phyloP scores from a whole-genome alignment of 1,284 basidiomycete species.

The Cystobasidium pallidum region DNA sequence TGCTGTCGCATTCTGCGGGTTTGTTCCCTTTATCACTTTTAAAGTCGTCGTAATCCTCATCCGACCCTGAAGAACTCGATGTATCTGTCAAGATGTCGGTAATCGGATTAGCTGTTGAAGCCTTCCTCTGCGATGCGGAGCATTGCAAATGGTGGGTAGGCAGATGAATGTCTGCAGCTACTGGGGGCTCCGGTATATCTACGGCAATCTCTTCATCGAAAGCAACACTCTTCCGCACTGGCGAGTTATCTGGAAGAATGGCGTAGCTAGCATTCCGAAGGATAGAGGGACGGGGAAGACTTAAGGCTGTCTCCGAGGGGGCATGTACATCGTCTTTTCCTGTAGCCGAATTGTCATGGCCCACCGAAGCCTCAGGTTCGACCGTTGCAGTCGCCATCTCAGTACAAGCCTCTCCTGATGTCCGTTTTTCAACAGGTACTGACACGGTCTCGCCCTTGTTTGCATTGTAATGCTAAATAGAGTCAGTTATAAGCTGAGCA shows the following conservation, averaged over 20 bases:
- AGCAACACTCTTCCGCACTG: background rate
- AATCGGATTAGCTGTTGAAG: background rate
- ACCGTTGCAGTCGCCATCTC: background rate
- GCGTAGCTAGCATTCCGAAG: background rate
- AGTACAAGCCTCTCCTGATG: background rate
- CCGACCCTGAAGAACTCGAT: background rate
- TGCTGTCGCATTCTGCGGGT: too few relatives aligned
- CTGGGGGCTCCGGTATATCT: background rate
- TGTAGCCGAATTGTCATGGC: background rate
- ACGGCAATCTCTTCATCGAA: background rate
- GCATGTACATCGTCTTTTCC: background rate
- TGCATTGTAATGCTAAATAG: too few relatives aligned
- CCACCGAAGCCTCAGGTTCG: background rate
- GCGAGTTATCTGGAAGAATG: background rate
- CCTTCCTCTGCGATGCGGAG: background rate
- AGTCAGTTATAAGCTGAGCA: too few relatives aligned
- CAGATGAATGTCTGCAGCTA: background rate
- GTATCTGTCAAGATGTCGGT: background rate
- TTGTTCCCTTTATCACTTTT: too few relatives aligned
- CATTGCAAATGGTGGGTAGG: too few relatives aligned
- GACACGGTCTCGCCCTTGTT: background rate
- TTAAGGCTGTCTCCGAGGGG: background rate
- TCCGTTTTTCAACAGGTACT: background rate
- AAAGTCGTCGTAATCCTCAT: background rate
- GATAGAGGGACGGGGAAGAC: background rate